Base-by-base conservation (phyloP, 2,329 filamentous ascomycete species). In the Neoarthrinium moseri region DNA sequence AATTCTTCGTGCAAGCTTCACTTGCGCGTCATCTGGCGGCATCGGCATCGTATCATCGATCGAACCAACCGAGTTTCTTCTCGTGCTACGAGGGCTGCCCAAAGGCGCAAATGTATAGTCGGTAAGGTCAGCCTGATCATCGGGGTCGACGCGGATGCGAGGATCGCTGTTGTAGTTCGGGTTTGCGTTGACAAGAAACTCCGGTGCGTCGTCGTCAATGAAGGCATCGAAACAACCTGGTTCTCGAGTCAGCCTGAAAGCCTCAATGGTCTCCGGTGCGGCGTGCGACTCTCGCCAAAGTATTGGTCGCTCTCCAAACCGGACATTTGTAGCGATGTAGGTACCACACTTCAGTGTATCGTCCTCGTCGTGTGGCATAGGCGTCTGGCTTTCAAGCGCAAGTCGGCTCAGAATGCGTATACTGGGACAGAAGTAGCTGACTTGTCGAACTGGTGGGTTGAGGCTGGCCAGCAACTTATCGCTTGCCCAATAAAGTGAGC, bases 301-400 rank as follows among this genome's bases (percentile, higher is more conserved):
- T 2, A 45, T 40, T 2, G 47, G 51, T 10, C 37, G 12, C 26
- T 56, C 54, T 4, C 54, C 54, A 15, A 47, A 38, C 8, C 51
- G 40, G 4, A 50, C 30, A 4, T 49, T 45, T 6, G 27, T 15
- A 2, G 26, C 49, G 8, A 49, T 17, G 29, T 53, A 55, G 2
- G n/a, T 18, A 5, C 24, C 10, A 27, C 46, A 49, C 32, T 2
- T 34, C 17, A 2, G 4, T 1, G 3, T 27, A 8, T 15, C 5
- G 6, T 2, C 6, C 5, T 18, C n/a, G 30, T 2, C 2, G 4
- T 45, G 34, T 17, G 3, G 6, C 6, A 41, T 3, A 12, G 3
- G 6, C 6, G 35, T 3, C 4, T 20, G 2, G n/a, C 21, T 24
- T 29, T 41, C 23, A 21, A 18, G 26, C 13, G 49, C 24, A 3